Percentiles rank a stretch among this genome's conserved stretches.
These are phyloP conservation scores for Globisporangium cederbergense DNA, from an alignment of 352 stramenopile genomes.

Conservation along the genomic window DNA sequence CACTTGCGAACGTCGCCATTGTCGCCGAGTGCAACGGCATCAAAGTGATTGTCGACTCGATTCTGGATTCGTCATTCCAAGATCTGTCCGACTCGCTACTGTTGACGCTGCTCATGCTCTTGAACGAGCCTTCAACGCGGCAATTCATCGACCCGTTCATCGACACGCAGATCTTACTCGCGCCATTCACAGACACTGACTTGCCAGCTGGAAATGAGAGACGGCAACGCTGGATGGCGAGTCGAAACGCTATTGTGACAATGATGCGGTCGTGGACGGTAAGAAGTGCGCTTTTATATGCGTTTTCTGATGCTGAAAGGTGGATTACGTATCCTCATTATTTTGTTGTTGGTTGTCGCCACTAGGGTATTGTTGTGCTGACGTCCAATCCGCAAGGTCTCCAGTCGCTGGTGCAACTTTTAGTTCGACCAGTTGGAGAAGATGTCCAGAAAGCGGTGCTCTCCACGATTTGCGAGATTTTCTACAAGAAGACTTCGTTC, in stretches of 20 bases:
- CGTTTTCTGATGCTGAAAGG: background rate
- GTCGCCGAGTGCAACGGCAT: conserved; percentile 82
- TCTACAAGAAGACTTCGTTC: conserved; percentile 84
- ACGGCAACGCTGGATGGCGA: conserved; percentile 87
- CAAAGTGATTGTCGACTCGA: conserved; percentile 81
- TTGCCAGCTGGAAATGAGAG: conserved; percentile 77
- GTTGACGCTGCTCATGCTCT: conserved; percentile 80
- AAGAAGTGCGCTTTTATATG: conserved; percentile 3
- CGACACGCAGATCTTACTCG: conserved; percentile 81
- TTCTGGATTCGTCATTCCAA: conserved; percentile 86
- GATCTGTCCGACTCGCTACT: conserved; percentile 83
- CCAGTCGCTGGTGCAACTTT: conserved; percentile 80
- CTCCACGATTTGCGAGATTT: conserved; percentile 88
- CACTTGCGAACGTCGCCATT: conserved; percentile 77
- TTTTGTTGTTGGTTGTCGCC: background rate
- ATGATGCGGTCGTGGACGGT: conserved; percentile 91
- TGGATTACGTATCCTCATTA: background rate
- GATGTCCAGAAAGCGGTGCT: conserved; percentile 87
- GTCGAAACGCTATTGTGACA: conserved; percentile 85
- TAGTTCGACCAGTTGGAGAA: conserved; percentile 85
- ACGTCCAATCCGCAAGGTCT: conserved; percentile 87
- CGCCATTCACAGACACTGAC: conserved; percentile 88
- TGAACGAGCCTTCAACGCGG: conserved; percentile 83
- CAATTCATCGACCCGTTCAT: conserved; percentile 87
- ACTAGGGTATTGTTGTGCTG: conserved; percentile 75